Evolutionary conservation across 495 filamentous ascomycete genomes (phyloP).

Genomic region (Usnea hakonensis): DNA sequence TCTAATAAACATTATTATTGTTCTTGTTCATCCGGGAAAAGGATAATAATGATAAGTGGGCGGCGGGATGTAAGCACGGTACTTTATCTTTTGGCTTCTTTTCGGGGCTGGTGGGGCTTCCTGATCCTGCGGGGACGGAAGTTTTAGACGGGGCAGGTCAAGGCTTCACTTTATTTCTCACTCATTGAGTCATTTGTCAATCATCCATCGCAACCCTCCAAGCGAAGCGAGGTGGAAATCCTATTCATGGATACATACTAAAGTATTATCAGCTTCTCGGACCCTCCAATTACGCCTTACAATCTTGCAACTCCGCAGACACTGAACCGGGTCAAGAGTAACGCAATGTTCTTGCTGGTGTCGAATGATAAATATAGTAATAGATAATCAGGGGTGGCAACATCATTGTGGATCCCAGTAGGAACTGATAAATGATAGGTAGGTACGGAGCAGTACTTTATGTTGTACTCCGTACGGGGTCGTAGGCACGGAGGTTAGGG

Average conservation of each 20-base stretch:
- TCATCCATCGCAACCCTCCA: neutral
- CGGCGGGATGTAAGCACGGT: neutral
- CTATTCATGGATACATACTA: no score
- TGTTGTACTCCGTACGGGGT: no score
- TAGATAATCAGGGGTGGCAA: slow-evolving; percentile 7
- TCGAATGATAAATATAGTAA: neutral
- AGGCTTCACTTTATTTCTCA: no score
- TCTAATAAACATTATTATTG: no score
- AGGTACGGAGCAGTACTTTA: no score
- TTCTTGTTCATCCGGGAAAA: no score
- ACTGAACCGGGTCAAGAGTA: slow-evolving; percentile 1
- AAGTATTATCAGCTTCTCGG: neutral
- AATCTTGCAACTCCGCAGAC: neutral
- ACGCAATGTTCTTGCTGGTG: neutral
- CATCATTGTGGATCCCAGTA: neutral
- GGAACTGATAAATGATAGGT: slow-evolving; percentile 2
- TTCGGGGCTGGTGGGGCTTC: no score
- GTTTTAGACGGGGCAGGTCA: slow-evolving; percentile 6
- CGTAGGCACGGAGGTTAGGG: no score
- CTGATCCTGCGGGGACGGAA: slow-evolving; percentile 4
- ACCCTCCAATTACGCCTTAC: neutral
- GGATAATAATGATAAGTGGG: no score
- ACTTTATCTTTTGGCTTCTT: no score
- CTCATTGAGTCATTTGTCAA: neutral
- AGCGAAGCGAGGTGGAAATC: neutral